Base-by-base conservation (phyloP, 1,284 basidiomycete genomes). In the Leccinum fuscescens region DNA sequence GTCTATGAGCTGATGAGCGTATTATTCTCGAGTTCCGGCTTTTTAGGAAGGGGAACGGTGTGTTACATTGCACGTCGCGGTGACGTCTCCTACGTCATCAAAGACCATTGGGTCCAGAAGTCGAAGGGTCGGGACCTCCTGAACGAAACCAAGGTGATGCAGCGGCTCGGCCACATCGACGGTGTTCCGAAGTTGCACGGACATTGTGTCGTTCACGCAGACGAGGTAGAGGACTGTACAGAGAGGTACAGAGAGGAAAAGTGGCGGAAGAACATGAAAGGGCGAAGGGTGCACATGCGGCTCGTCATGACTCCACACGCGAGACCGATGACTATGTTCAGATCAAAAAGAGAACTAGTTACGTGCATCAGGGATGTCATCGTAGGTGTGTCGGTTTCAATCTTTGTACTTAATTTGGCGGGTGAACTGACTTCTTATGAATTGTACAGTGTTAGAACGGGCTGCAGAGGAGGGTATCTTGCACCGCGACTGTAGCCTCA, bases 11-110 rank as follows among this genome's bases (percentile, higher is more conserved):
- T 57, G 17, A 20, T 46, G 6, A 27, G 52, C 20, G 33, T 57
- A 5, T 35, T 57, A 20, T 57, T 57, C 20, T 57, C 56, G 9
- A 57, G 49, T n/a, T n/a, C 39, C 2, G 12, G 56, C 5, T 53
- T 57, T 24, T 46, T 53, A 17, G 56, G 49, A 8, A 57, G 56
- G 20, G 56, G 56, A 2, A 57, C 50, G 4, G 12, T 57, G 8
- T 56, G 56, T 20, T 57, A 57, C 22, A 35, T 57, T 14, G 17
- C 50, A 31, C 24, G 17, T 12, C 22, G 48, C 22, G 14, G 24
- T 17, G 20, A 27, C 24, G 24, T 49, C 11, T n/a, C 24, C 22
- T 49, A 49, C 11, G 37, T 57, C 37, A 57, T 57, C 50, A 57
- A 57, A 57, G 56, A 57, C 24, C 35, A 39, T 24, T 57, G 50